Base-by-base conservation (phyloP, 2,329 filamentous ascomycete genomes). In the Colletotrichum salicis region DNA sequence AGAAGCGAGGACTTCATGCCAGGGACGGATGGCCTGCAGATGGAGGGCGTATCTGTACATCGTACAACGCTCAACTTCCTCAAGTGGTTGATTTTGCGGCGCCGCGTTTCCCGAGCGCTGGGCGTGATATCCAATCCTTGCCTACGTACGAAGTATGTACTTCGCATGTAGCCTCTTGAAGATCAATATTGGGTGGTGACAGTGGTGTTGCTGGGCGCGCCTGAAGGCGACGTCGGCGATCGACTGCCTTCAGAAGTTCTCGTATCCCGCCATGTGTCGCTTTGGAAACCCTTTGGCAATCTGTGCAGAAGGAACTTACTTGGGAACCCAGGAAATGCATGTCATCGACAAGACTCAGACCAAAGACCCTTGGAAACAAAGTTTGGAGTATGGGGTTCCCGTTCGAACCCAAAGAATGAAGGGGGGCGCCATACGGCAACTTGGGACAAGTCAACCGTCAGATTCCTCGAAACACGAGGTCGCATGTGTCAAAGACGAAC, bases 1-100 rank as follows among this genome's bases (percentile, higher is more conserved):
- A 54, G 48, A 63, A 54, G 60, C 60, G 48, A 63, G 45, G n/a
- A 12, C 5, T 62, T 27, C 10, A 63, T 54, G 29, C 60, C 60
- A 52, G 29, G 60, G 29, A 63, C 60, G n/a, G 24, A n/a, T 24
- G 6, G 8, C 41, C 41, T 48, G 41, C 19, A 48, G 37, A 41
- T 15, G 37, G 37, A 41, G 37, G 13, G 27, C 27, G 27, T 29
- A 29, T 29, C 27, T 13, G 13, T 41, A 37, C 35, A 12, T 0
- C 11, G 35, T 37, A 41, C 6, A 5, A 13, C 13, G 15, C 37
- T 45, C 15, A 19, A 2, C 41, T 48, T 48, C 41, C 41, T 48
- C 41, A 11, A 48, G 19, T n/a, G 1, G 41, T n/a, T 48, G 41
- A 48, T 3, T n/a, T 48, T 48, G 19, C 41, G 19, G 41, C 41